Percentiles rank a stretch among this genome's conserved stretches.
These are phyloP conservation scores for Parathielavia hyrcaniae DNA, from an alignment of 495 filamentous ascomycete species.

Conservation along the genomic window DNA sequence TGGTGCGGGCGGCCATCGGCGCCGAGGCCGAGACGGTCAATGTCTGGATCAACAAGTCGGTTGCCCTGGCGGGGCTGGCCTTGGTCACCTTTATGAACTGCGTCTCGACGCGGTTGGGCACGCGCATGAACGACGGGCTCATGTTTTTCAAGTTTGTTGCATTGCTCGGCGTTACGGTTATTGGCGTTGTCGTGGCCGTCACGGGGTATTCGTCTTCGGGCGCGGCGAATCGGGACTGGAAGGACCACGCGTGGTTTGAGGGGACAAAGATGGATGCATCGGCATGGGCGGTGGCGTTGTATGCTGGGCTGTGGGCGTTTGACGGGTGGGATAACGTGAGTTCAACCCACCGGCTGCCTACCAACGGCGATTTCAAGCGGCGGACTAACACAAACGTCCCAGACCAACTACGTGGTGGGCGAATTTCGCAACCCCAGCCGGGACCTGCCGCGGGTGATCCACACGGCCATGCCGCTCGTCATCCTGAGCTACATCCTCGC, in stretches of 20 bases:
- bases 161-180: constrained; percentile 77
- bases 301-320: constrained; percentile 95
- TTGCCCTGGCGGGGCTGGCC: constrained; percentile 70
- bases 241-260: constrained; percentile 79
- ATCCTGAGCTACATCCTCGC: constrained; percentile 85
- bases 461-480: constrained; percentile 93
- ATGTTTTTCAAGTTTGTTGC: constrained; percentile 97
- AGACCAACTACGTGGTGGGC: constrained; percentile 96
- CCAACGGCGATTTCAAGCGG: background rate
- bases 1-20: constrained; percentile 77
- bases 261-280: constrained; percentile 72
- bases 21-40: constrained; percentile 69
- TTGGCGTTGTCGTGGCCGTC: constrained; percentile 80
- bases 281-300: constrained; percentile 85
- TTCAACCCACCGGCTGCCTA: constrained; percentile 16
- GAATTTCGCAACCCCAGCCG: constrained; percentile 89
- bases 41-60: constrained; percentile 84
- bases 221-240: constrained; percentile 78
- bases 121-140: constrained; percentile 76
- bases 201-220: constrained; percentile 77
- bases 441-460: constrained; percentile 90
- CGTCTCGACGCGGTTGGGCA: constrained; percentile 80
- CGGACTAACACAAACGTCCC: constrained; percentile 14
- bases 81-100: constrained; percentile 80
- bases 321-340: constrained; percentile 98